Evolutionary conservation across 768 basidiomycete species (phyloP), one percentile per base, ranked within the genome.

Genomic region (Imleria badia): DNA sequence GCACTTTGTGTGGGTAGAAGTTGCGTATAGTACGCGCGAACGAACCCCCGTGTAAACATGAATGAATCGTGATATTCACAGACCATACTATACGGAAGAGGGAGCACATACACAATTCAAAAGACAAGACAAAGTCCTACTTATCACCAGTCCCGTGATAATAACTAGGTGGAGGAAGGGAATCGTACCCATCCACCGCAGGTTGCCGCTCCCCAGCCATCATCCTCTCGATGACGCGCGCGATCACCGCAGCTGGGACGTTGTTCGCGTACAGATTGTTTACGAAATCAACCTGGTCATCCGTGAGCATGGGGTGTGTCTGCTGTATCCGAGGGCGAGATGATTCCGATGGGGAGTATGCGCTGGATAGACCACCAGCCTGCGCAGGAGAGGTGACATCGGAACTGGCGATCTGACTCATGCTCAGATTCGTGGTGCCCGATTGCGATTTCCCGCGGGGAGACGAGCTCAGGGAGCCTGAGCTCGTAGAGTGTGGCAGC

Each of bases 221-320:
- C 55, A 64, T 63, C 23, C 63, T 40, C 43, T 60, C 61, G 35
- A 63, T 64, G 11, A 63, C 59, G 3, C 61, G 55, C 8, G 59
- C 58, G 17, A 63, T 47, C 39, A 51, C 62, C n/a, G 22, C 36
- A 2, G 59, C 52, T 8, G 62, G 61, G 17, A 63, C 45, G 22
- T 55, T 60, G 15, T 60, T 58, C 29, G 38, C 23, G 14, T 58
- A 58, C 29, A 63, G 36, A 31, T 14, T 54, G 19, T 60, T 60
- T 22, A 60, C 49, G 39, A 60, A 63, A 48, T 63, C 57, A 17
- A 52, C 62, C 50, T 62, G 60, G 36, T 60, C 55, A 15, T 60
- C 59, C 36, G 59, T 59, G 6, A 62, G 52, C 50, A 30, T 50
- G 7, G 58, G 47, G 52, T 54, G 47, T 6, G 40, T 31, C 46